Base-by-base conservation (phyloP, 176 grass and related monocot species). In the Elaeis guineensis region DNA sequence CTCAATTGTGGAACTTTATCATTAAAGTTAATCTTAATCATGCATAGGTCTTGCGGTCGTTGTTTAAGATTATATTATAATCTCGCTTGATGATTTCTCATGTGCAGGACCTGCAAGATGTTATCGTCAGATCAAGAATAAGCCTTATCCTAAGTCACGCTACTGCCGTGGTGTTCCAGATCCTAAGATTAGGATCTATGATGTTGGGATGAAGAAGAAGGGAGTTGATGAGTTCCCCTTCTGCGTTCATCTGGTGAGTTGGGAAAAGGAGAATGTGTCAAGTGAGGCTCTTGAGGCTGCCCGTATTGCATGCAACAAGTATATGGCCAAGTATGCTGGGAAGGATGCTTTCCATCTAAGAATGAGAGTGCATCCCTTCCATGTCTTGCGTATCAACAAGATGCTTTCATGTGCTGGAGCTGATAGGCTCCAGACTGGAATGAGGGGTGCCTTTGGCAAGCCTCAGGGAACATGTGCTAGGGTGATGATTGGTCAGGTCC, bases 371-470 rank as follows among this genome's bases (percentile, higher is more conserved):
- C 81, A 84, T 67, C 76, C 76, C 0, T 84, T 19, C 76, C 81
- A 79, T 57, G 76, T 84, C 52, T 71, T 84, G 64, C 66, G 81
- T 26, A 84, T 84, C 61, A 85, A 79, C 66, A 85, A 79, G 76
- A 84, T 84, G 82, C 76, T 84, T 58, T 84, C 81, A 25, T 84
- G 76, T 69, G 76, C 76, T 15, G 82, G 82, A 21, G 82, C 76
- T 64, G 76, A 84, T 64, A 44, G 82, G 17, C 82, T 84, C 16
- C 66, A 84, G 69, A 84, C 76, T 0, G 81, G 81, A 0, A 78
- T 83, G 75, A 65, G 81, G 28, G 75, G 70, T 39, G 70, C 75
- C 19, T 78, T 84, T 67, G 75, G 81, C 12, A 84, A 84, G 60
- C 75, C 80, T 30, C 61, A 61, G 16, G 71, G 80, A 0, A 79